phyloP scores from a whole-genome alignment of 2,329 filamentous ascomycete genomes.

The Alternaria atra region DNA sequence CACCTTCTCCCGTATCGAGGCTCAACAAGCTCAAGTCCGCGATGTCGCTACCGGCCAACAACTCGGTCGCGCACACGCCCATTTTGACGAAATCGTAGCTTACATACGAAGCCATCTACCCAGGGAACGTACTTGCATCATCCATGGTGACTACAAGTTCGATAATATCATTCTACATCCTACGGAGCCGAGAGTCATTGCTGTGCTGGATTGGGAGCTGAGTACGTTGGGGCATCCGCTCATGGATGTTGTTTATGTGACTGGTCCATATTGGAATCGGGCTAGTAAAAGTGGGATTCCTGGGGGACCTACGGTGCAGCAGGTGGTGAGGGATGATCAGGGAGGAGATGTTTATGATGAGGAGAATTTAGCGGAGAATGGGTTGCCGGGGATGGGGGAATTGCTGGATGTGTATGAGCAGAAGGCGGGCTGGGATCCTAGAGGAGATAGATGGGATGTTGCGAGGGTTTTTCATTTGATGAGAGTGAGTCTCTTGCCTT shows the following conservation, averaged over 20 bases:
- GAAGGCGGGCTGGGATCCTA: constrained; percentile 75
- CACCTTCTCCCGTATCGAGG: constrained; percentile 81
- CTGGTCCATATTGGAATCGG: constrained; percentile 57
- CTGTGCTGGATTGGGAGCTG: constrained; percentile 97
- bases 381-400: constrained; percentile 69
- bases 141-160: constrained; percentile 95
- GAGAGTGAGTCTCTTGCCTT: constrained; percentile 32
- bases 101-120: constrained; percentile 77
- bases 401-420: constrained; percentile 71
- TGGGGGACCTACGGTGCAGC: constrained; percentile 43
- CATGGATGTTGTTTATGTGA: constrained; percentile 86
- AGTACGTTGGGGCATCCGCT: constrained; percentile 93
- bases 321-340: constrained; percentile 43
- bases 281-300: constrained; percentile 40
- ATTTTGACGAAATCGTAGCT: constrained; percentile 78
- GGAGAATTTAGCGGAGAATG: constrained; percentile 60
- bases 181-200: constrained; percentile 85
- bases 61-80: constrained; percentile 76
- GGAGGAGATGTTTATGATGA: constrained; percentile 49
- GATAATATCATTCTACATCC: constrained; percentile 74
- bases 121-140: constrained; percentile 76
- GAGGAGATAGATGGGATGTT: constrained; percentile 45
- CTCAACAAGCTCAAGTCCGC: constrained; percentile 74
- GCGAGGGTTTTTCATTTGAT: constrained; percentile 49
- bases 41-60: constrained; percentile 74